Base-by-base conservation (phyloP, 345 rosid genomes). In the Rhodamnia rubescens region DNA sequence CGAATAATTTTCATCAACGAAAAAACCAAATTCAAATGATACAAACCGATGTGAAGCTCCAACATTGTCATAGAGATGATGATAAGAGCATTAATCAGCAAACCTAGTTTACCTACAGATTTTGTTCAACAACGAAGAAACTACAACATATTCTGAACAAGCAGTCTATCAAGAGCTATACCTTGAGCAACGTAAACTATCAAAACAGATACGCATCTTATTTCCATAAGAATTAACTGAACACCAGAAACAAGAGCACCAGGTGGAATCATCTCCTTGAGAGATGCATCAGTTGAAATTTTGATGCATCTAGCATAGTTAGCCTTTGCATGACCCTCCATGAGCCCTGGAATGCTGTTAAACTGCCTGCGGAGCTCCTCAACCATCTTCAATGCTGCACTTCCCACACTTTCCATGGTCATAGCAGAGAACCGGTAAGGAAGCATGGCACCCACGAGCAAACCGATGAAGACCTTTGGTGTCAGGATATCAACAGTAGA, bases 341-440 rank as follows among this genome's bases (percentile, higher is more conserved):
- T 83, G 58, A 90, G 87, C 10, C 86, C 87, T 32, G 88, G 85
- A 61, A 85, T 88, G 59, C 83, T 83, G 81, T 90, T 88, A 85
- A 88, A 90, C 83, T 90, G 89, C 89, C 88, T 86, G 50, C 90
- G 84, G 36, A 87, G 90, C 53, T 86, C 89, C 86, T 87, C 87
- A 83, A 86, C 90, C 90, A 90, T 89, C 83, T 86, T 86, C 42
- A 89, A 16, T 44, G 90, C 92, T 80, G 88, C 87, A 53, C 89
- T 87, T 86, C 90, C 92, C 54, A 90, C 92, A 81, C 88, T 87
- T 85, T 90, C 89, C 90, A 90, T 89, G 27, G 90, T 90, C 90
- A 89, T 90, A 82, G 90, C 88, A 85, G 90, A 88, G 84, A 90
- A 90, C 89, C 88, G 59, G 86, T 86, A 84, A 47, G 90, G 88